Conservation (phyloP, 106 monocot genomes). For the Allium cepa region DNA sequence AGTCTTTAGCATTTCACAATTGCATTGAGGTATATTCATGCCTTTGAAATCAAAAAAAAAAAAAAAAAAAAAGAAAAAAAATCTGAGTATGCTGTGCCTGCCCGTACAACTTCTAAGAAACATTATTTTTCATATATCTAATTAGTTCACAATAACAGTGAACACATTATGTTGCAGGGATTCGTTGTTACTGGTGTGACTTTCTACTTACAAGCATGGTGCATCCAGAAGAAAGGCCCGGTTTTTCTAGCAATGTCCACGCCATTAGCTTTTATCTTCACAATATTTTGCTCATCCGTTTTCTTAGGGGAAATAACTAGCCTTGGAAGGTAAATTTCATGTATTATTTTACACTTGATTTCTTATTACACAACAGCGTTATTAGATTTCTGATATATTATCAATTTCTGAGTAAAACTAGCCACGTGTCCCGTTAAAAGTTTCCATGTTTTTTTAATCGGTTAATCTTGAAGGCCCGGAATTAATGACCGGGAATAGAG, state of each 20-base stretch:
- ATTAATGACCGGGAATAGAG: background rate
- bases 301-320: slow-evolving; percentile 12
- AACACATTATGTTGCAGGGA: slow-evolving; percentile 28
- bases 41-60: background rate
- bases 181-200: slow-evolving; percentile 29
- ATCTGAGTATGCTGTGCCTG: background rate
- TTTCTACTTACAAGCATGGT: slow-evolving; percentile 59
- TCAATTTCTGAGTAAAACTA: slow-evolving; percentile 79
- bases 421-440: slow-evolving; percentile 74
- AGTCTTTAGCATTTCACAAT: background rate
- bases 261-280: slow-evolving; percentile 38
- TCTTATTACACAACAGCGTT: slow-evolving; percentile 25
- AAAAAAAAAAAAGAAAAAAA: background rate
- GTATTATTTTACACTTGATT: background rate
- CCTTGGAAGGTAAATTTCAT: background rate
- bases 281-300: slow-evolving; percentile 30
- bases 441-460: background rate
- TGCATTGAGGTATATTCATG: too few relatives aligned
- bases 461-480: background rate
- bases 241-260: slow-evolving; percentile 47
- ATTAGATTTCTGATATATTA: slow-evolving; percentile 87
- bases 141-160: background rate
- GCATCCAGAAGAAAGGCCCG: slow-evolving; percentile 51
- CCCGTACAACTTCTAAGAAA: too few relatives aligned
- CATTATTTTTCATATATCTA: too few relatives aligned